Percentiles rank a stretch among this genome's conserved stretches.
Evolutionary conservation across 768 basidiomycete genomes (phyloP).

Genomic region (Boletales sp.): DNA sequence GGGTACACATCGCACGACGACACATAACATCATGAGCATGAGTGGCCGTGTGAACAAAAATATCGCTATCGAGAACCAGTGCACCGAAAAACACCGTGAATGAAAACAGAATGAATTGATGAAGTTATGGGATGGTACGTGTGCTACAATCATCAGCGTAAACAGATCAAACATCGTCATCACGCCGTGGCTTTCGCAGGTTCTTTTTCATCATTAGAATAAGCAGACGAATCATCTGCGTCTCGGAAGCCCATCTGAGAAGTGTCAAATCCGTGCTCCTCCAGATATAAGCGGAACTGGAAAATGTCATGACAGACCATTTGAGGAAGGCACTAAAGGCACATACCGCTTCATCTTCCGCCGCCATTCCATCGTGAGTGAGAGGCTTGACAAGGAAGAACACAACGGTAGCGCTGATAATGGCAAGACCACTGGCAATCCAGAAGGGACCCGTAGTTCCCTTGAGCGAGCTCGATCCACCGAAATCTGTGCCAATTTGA

Average conservation of each 20-base stretch:
- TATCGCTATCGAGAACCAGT: no score
- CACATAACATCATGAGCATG: no score
- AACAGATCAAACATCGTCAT: background rate
- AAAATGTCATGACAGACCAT: background rate
- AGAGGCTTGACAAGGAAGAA: constrained; percentile 74
- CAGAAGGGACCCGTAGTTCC: constrained; percentile 88
- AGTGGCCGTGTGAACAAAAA: no score
- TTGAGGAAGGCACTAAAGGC: background rate
- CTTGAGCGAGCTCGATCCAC: constrained; percentile 44
- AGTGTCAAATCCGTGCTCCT: constrained; percentile 75
- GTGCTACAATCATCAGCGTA: background rate
- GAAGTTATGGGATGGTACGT: background rate
- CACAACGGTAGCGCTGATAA: constrained; percentile 72
- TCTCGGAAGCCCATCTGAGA: constrained; percentile 58
- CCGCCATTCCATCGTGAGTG: constrained; percentile 70
- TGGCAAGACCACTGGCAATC: constrained; percentile 80
- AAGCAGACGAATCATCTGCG: constrained; percentile 21
- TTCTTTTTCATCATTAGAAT: constrained; percentile 18
- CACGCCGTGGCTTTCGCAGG: constrained; percentile 8
- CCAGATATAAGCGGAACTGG: constrained; percentile 82
- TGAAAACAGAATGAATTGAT: no score
- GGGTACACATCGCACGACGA: no score
- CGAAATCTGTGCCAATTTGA: constrained; percentile 46
- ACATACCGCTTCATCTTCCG: constrained; percentile 66
- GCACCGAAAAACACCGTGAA: no score